A percentile compares a stretch with the other conserved stretches of the same genome.
Conservation (phyloP, 2,329 filamentous ascomycete species). For the Apiospora malaysiana region DNA sequence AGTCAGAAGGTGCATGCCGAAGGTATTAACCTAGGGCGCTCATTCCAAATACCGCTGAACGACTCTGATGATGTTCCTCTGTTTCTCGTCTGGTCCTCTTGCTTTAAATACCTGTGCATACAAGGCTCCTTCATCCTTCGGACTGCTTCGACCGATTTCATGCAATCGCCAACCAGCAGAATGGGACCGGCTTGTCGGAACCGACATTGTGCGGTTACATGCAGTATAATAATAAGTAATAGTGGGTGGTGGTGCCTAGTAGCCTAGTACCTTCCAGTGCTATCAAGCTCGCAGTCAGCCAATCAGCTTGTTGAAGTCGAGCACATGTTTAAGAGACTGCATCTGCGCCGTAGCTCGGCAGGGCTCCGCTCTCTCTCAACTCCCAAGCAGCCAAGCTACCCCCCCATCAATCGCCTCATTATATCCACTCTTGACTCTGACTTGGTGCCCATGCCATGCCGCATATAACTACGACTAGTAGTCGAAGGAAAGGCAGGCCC, state of each 20-base stretch:
- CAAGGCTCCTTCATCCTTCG: no score
- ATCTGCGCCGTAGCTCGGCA: slow-evolving; percentile 3
- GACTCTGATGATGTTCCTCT: neutral
- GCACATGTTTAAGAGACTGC: slow-evolving; percentile 6
- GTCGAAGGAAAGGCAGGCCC: neutral
- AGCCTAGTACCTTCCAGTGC: neutral
- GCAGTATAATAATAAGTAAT: neutral
- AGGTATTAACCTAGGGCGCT: neutral
- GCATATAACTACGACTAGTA: no score
- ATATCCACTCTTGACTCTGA: slow-evolving; percentile 1
- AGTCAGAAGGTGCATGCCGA: neutral
- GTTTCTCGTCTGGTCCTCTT: neutral
- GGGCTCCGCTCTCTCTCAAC: neutral
- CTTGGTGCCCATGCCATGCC: neutral
- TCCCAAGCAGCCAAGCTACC: neutral
- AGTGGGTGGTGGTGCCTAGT: no score
- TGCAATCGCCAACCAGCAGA: neutral
- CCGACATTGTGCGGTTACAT: slow-evolving; percentile 7
- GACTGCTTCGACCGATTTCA: neutral
- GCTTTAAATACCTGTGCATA: neutral
- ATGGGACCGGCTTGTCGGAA: slow-evolving; percentile 3
- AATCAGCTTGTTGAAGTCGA: neutral
- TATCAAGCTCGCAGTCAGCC: neutral
- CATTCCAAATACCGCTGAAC: neutral
- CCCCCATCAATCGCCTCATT: neutral